Conservation (phyloP, 2,329 filamentous ascomycete genomes). For the Trichophyton verrucosum region DNA sequence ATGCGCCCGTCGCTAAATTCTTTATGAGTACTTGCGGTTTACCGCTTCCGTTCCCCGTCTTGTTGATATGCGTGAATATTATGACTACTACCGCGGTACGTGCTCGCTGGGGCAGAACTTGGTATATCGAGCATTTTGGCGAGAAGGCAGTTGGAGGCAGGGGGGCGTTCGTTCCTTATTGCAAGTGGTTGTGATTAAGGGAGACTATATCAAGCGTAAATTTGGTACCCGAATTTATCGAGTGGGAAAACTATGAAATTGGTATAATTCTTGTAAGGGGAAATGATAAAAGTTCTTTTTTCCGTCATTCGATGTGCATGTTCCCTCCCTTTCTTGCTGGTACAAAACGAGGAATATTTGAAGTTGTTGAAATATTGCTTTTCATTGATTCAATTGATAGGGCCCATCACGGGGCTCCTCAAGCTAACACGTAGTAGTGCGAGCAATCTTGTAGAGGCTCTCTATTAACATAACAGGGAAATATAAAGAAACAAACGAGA, state of each 20-base stretch:
- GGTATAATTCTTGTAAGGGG: not conserved
- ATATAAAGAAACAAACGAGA: slow-evolving; percentile 1
- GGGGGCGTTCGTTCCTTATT: slow-evolving; percentile 58
- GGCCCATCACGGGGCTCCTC: not conserved
- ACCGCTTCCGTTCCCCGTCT: slow-evolving; percentile 56
- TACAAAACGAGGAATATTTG: not conserved
- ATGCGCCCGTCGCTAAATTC: slow-evolving; percentile 21
- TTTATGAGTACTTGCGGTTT: slow-evolving; percentile 20
- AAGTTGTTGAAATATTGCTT: slow-evolving; percentile 1
- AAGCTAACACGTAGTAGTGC: not conserved
- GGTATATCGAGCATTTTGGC: slow-evolving; percentile 85
- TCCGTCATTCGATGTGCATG: not conserved
- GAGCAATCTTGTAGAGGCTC: not conserved
- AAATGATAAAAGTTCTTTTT: too few relatives aligned
- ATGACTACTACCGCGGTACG: slow-evolving; percentile 80
- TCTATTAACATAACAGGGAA: not conserved
- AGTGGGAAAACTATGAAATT: not conserved
- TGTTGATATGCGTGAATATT: slow-evolving; percentile 76
- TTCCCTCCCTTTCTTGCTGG: not conserved
- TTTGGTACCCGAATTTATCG: not conserved
- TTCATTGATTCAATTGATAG: not conserved
- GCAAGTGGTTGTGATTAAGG: slow-evolving; percentile 26
- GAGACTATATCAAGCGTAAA: too few relatives aligned
- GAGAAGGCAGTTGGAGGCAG: slow-evolving; percentile 62
- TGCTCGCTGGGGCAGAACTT: slow-evolving; percentile 64